These are phyloP conservation scores for Ceratocystis destructans DNA, from an alignment of 2,329 filamentous ascomycete species.

Conservation along the genomic window DNA sequence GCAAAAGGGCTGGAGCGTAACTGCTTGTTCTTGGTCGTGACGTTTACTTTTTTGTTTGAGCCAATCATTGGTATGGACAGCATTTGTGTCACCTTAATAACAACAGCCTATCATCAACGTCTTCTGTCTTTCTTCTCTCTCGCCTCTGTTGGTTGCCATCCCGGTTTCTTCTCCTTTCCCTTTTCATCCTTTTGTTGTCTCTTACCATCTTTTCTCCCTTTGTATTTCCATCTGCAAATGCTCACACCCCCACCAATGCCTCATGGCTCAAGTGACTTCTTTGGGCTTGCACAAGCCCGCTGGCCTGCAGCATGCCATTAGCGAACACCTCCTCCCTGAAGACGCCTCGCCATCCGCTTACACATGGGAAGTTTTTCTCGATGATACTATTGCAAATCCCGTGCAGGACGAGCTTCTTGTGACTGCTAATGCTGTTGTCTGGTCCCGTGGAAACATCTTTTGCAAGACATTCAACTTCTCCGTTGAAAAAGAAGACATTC, in stretches of 20 bases:
- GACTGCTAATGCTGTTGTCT: slow-evolving; percentile 65
- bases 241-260: background rate
- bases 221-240: background rate
- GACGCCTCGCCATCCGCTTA: slow-evolving; percentile 56
- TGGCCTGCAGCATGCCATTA: slow-evolving; percentile 67
- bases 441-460: slow-evolving; percentile 75
- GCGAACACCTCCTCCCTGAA: slow-evolving; percentile 60
- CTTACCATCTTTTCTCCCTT: background rate
- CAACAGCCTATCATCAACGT: too few species aligned
- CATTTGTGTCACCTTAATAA: too few species aligned
- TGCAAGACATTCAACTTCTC: slow-evolving; percentile 78
- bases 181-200: background rate
- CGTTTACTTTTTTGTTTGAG: too few species aligned
- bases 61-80: too few species aligned
- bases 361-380: slow-evolving; percentile 52
- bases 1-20: background rate
- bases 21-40: too few species aligned
- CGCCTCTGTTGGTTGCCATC: background rate
- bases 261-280: slow-evolving; percentile 82
- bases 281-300: slow-evolving; percentile 82
- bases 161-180: background rate
- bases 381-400: background rate
- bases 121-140: background rate
- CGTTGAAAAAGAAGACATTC: slow-evolving; percentile 70
- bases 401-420: slow-evolving; percentile 63